These are phyloP conservation scores for Anthoceros angustus DNA, from an alignment of 225 moss, liverwort and hornwort species.

Conservation along the genomic window DNA sequence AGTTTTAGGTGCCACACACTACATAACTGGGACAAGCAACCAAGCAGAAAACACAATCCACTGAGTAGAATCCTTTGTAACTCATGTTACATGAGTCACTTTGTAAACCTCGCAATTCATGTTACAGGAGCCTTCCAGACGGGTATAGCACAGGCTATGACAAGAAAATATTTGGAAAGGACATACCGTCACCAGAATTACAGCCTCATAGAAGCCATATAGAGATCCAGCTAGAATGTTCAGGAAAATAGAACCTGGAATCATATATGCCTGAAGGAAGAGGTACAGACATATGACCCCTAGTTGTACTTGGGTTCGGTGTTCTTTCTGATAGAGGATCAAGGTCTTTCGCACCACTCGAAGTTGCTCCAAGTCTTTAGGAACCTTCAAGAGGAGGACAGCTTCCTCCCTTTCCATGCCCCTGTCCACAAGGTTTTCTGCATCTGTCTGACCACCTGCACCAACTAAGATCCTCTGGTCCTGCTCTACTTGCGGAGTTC, in stretches of 20 bases:
- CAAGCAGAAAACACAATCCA: background rate
- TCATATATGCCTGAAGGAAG: constrained; percentile 45
- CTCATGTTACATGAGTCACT: no score
- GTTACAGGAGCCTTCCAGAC: background rate
- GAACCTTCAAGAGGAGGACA: constrained; percentile 21
- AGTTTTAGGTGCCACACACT: no score
- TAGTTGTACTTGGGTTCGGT: constrained; percentile 34
- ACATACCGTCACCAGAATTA: constrained; percentile 32
- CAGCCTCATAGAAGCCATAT: constrained; percentile 39
- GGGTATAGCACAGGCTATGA: background rate
- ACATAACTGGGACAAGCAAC: no score
- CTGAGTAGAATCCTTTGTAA: no score
- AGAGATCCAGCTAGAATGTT: constrained; percentile 42
- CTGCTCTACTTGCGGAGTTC: background rate
- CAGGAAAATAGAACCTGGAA: constrained; percentile 41
- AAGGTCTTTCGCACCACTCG: constrained; percentile 24
- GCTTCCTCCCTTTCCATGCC: constrained; percentile 5
- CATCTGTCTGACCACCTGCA: background rate
- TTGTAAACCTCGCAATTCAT: no score
- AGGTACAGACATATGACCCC: constrained; percentile 35
- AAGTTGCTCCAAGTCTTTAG: constrained; percentile 28
- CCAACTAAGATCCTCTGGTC: constrained; percentile 1
- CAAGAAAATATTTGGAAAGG: background rate
- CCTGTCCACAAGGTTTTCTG: background rate
- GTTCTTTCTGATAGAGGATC: constrained; percentile 34